These are phyloP conservation scores for Aspergillus nidulans DNA, from an alignment of 495 filamentous ascomycete genomes.

Conservation along the genomic window DNA sequence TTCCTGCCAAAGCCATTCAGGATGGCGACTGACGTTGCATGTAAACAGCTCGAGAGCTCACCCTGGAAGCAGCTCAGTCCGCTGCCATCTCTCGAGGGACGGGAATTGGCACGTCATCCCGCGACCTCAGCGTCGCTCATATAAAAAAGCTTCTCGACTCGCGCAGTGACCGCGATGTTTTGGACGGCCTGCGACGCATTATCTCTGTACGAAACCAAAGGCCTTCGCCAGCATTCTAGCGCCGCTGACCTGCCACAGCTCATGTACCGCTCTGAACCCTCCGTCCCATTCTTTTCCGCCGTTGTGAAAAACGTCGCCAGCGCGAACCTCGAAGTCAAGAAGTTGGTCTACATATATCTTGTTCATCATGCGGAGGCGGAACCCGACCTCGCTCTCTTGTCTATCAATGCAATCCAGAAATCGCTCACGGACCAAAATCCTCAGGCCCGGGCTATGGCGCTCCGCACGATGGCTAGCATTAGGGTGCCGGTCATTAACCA, in stretches of 20 bases:
- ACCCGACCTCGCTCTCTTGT: slow-evolving; percentile 88
- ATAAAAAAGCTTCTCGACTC: slow-evolving; percentile 94
- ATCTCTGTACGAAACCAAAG: slow-evolving; percentile 67
- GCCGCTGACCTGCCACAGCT: slow-evolving; percentile 53
- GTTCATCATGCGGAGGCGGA: slow-evolving; percentile 93
- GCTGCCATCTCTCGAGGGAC: slow-evolving; percentile 49
- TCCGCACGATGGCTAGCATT: slow-evolving; percentile 94
- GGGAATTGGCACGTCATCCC: slow-evolving; percentile 38
- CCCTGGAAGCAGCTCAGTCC: slow-evolving; percentile 88
- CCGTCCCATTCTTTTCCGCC: slow-evolving; percentile 83
- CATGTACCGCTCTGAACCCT: slow-evolving; percentile 84
- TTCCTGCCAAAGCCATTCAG: background rate
- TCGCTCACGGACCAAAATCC: slow-evolving; percentile 89
- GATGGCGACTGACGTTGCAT: slow-evolving; percentile 17
- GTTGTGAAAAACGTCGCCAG: slow-evolving; percentile 96
- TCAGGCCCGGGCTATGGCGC: slow-evolving; percentile 81
- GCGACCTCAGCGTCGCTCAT: slow-evolving; percentile 52
- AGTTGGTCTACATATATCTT: slow-evolving; percentile 96
- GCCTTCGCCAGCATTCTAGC: background rate
- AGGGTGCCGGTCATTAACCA: slow-evolving; percentile 96
- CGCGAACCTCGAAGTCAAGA: slow-evolving; percentile 88
- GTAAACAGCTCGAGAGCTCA: slow-evolving; percentile 80
- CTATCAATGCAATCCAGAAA: slow-evolving; percentile 98
- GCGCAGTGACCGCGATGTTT: slow-evolving; percentile 84
- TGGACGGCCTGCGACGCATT: slow-evolving; percentile 87